Evolutionary conservation across 306 rosid species (phyloP), one percentile per base, ranked within the genome.

Genomic region (Begonia masoniana): DNA sequence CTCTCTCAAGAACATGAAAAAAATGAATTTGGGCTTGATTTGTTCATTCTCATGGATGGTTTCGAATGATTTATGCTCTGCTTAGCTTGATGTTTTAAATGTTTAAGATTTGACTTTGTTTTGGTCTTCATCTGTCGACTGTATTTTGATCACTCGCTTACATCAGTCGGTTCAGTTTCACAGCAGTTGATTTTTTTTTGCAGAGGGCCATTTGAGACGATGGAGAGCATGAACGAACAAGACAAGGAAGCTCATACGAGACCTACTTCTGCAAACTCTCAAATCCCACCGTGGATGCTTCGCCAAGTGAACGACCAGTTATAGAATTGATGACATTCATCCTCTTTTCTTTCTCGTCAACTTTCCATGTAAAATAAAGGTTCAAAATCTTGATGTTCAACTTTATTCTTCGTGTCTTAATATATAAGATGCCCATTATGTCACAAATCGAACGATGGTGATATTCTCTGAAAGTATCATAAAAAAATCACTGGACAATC

Each of bases 241-340:
- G 72, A 31, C 39, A 6, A 15, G 47, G 83, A 60, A 60, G 47
- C 71, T 19, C 73, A 12, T 15, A 65, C 74, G 1, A 23, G 54
- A 10, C 2, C 46, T 10, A 60, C 11, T 68, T 4, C 39, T 31
- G 39, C 39, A 31, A 31, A 31, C 39, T 51, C 58, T 50, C 60
- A 47, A 13, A 76, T 85, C 49, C 95, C 95, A 50, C 72, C 79
- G 11, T 82, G 97, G 95, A 82, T 89, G 95, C 68, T 82, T 41
- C 76, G 41, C 54, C 79, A 65, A 65, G 60, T 67, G 51, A 71
- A 66, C 15, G 59, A 60, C 36, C 71, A 59, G 68, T 23, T 7
- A 43, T 19, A n/a, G 10, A 61, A 23, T 17, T 61, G 50, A 41
- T 13, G 21, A 13, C 10, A 14, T 46, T 14, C 5, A 11, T 11